phyloP scores from a whole-genome alignment of 2,329 filamentous ascomycete genomes.

The Xylaria polymorpha region DNA sequence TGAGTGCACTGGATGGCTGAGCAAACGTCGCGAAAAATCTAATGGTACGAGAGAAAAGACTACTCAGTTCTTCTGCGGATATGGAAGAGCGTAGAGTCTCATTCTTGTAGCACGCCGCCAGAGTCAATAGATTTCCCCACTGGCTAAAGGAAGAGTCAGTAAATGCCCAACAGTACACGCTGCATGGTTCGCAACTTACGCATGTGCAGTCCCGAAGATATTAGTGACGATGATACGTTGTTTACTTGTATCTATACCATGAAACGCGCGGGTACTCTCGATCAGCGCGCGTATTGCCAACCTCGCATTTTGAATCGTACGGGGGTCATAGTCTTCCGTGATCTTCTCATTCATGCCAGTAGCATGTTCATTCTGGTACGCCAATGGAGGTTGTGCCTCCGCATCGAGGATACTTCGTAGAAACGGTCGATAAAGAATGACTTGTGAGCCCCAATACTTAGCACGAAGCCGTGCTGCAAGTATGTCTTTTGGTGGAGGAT shows the following conservation, averaged over 20 bases:
- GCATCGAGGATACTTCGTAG: slow-evolving; percentile 66
- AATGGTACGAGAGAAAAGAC: slow-evolving; percentile 79
- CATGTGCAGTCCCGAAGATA: slow-evolving; percentile 93
- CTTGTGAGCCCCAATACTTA: slow-evolving; percentile 93
- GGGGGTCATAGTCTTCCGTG: slow-evolving; percentile 48
- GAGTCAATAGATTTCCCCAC: slow-evolving; percentile 95
- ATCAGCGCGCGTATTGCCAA: slow-evolving; percentile 80
- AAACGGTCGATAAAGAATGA: slow-evolving; percentile 89
- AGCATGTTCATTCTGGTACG: slow-evolving; percentile 35
- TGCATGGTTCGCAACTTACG: slow-evolving; percentile 71
- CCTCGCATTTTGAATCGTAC: slow-evolving; percentile 66
- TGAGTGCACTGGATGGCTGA: slow-evolving; percentile 79
- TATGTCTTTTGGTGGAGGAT: slow-evolving; percentile 79
- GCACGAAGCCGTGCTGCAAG: slow-evolving; percentile 85
- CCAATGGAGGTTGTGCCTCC: slow-evolving; percentile 39
- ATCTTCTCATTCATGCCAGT: slow-evolving; percentile 33
- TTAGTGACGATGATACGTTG: slow-evolving; percentile 89
- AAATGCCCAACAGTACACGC: neutral
- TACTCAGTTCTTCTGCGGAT: slow-evolving; percentile 63
- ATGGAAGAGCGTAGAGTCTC: slow-evolving; percentile 69
- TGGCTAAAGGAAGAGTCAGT: slow-evolving; percentile 67
- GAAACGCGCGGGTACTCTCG: slow-evolving; percentile 85
- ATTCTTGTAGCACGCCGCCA: slow-evolving; percentile 82
- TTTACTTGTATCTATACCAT: slow-evolving; percentile 64
- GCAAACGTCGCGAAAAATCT: slow-evolving; percentile 76